phyloP scores from a whole-genome alignment of 176 grass and related monocot species.

The maize (Zea mays) region DNA sequence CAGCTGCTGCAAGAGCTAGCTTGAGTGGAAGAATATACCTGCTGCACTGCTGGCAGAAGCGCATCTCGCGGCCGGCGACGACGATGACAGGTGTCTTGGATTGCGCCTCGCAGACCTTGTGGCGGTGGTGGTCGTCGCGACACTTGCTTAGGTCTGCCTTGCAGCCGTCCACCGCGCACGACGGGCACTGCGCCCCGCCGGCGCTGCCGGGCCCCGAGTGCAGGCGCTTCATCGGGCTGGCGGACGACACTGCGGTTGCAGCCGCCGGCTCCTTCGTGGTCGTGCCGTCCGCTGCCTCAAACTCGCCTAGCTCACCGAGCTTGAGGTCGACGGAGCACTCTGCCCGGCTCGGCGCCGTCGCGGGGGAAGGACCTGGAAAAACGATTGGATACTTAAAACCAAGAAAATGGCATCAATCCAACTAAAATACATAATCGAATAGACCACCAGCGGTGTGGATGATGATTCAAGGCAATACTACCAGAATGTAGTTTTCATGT shows the following conservation, averaged over 20 bases:
- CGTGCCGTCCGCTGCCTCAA: slow-evolving; percentile 26
- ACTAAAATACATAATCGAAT: no score
- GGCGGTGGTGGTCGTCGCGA: slow-evolving; percentile 88
- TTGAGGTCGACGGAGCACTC: slow-evolving; percentile 90
- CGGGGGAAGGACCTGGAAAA: not conserved
- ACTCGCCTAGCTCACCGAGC: slow-evolving; percentile 66
- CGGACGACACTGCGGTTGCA: slow-evolving; percentile 18
- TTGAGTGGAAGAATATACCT: slow-evolving; percentile 47
- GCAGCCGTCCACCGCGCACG: slow-evolving; percentile 88
- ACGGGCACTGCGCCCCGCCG: slow-evolving; percentile 34
- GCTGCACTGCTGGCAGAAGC: slow-evolving; percentile 99
- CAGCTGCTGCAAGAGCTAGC: no score
- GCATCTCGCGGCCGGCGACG: slow-evolving; percentile 77
- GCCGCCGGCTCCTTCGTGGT: slow-evolving; percentile 35
- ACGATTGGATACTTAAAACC: no score
- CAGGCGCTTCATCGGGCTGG: slow-evolving; percentile 49
- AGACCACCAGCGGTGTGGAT: no score
- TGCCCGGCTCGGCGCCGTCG: slow-evolving; percentile 26
- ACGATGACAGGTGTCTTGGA: slow-evolving; percentile 86
- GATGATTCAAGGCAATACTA: no score
- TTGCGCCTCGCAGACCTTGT: slow-evolving; percentile 96
- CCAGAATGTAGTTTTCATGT: no score
- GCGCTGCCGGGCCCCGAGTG: slow-evolving; percentile 12
- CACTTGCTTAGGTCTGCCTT: slow-evolving; percentile 78
- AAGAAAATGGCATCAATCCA: no score